Conservation (phyloP, 345 rosid species). For the Eucalyptus brandiana region DNA sequence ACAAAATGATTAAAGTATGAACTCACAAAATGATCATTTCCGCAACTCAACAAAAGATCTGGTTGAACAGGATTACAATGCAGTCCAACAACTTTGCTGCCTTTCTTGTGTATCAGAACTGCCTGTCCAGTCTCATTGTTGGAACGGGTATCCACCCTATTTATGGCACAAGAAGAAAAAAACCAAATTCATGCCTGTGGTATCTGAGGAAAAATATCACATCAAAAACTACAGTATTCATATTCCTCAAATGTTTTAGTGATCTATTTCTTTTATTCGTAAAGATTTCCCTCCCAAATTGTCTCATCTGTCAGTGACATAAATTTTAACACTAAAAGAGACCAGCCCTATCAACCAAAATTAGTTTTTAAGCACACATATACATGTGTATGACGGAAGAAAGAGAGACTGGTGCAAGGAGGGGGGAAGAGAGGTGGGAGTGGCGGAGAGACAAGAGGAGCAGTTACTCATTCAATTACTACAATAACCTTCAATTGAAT, state of each 20-base stretch:
- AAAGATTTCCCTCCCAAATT: neutral
- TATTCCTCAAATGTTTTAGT: neutral
- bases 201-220: neutral
- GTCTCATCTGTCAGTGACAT: neutral
- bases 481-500: neutral
- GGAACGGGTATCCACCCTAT: constrained; percentile 77
- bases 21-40: constrained; percentile 96
- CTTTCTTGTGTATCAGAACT: constrained; percentile 81
- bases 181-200: neutral
- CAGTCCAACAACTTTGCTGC: constrained; percentile 88
- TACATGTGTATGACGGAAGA: neutral
- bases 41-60: constrained; percentile 82
- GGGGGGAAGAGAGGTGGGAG: neutral
- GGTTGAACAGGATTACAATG: constrained; percentile 95
- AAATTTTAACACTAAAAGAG: neutral
- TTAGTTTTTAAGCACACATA: neutral
- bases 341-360: neutral
- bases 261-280: neutral
- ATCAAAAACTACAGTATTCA: neutral
- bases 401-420: neutral
- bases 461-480: neutral
- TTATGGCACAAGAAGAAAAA: neutral
- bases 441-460: neutral
- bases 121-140: constrained; percentile 39
- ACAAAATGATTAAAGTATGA: neutral